Conservation (phyloP, 2,329 filamentous ascomycete genomes). For the Penicillium corylophilum region DNA sequence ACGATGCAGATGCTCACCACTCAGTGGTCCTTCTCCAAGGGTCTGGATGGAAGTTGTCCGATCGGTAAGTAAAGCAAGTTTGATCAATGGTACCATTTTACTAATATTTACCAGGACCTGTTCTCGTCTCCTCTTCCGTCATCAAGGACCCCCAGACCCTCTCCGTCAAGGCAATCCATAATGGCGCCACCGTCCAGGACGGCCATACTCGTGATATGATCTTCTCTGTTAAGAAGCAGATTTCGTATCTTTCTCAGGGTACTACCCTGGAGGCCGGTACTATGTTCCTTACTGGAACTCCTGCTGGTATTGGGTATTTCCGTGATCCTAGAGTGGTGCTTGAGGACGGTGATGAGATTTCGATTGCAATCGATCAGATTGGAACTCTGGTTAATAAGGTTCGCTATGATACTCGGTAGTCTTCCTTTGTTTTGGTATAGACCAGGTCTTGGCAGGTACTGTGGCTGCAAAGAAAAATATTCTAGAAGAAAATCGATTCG, state of each 20-base stretch:
- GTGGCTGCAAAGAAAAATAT: no score
- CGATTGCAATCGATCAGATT: slow-evolving; percentile 30
- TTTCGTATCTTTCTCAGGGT: slow-evolving; percentile 42
- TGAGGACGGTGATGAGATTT: slow-evolving; percentile 30
- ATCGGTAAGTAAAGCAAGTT: slow-evolving; percentile 17
- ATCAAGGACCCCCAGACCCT: slow-evolving; percentile 31
- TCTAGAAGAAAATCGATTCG: no score
- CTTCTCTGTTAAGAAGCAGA: slow-evolving; percentile 40
- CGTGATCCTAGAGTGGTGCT: slow-evolving; percentile 25
- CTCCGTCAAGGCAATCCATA: slow-evolving; percentile 39
- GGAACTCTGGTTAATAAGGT: slow-evolving; percentile 33
- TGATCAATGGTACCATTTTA: background rate
- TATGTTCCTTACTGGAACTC: slow-evolving; percentile 28
- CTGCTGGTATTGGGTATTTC: slow-evolving; percentile 36
- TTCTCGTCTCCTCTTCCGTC: slow-evolving; percentile 26
- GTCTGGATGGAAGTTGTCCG: slow-evolving; percentile 26
- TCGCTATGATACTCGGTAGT: slow-evolving; percentile 21
- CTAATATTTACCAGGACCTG: slow-evolving; percentile 17
- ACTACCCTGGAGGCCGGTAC: slow-evolving; percentile 28
- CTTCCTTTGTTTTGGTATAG: no score
- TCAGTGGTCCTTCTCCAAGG: slow-evolving; percentile 28
- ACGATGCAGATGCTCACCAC: slow-evolving; percentile 15
- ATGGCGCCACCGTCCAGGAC: slow-evolving; percentile 44
- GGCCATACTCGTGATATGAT: slow-evolving; percentile 41
- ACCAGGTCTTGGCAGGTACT: no score